A percentile compares a stretch with the other conserved stretches of the same genome.
Conservation (phyloP, 345 rosid species). For the Sapria himalayana region DNA sequence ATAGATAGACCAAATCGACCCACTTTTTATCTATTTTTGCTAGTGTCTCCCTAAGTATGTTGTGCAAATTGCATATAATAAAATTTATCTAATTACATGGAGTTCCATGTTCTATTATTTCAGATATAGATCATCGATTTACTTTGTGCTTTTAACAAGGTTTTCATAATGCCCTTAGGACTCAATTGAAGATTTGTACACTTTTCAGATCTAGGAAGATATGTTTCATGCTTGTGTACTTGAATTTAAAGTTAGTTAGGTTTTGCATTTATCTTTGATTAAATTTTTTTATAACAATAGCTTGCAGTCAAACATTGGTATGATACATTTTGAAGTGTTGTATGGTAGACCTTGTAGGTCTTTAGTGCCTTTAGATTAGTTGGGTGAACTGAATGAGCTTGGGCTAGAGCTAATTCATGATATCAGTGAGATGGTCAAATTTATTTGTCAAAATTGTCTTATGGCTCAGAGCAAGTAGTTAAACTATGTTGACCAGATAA, state of each 20-base stretch:
- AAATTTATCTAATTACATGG: no score
- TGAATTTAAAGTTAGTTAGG: neutral
- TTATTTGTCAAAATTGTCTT: neutral
- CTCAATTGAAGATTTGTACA: neutral
- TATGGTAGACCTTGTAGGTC: no score
- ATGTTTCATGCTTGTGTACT: neutral
- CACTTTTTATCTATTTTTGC: neutral
- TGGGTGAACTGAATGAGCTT: no score
- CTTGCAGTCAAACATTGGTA: no score
- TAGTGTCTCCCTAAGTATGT: neutral
- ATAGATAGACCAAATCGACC: neutral
- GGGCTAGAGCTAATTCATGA: no score
- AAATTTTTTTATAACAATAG: no score
- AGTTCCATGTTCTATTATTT: neutral
- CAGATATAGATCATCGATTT: neutral
- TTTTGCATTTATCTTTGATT: neutral
- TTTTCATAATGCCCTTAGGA: no score
- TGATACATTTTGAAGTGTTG: no score
- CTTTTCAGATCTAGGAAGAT: neutral
- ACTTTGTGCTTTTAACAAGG: no score
- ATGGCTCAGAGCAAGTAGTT: neutral
- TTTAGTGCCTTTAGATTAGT: neutral
- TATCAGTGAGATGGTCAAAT: neutral
- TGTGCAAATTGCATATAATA: neutral
- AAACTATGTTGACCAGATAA: neutral